Base-by-base conservation (phyloP, 2,329 filamentous ascomycete genomes). In the Exophiala sp. region DNA sequence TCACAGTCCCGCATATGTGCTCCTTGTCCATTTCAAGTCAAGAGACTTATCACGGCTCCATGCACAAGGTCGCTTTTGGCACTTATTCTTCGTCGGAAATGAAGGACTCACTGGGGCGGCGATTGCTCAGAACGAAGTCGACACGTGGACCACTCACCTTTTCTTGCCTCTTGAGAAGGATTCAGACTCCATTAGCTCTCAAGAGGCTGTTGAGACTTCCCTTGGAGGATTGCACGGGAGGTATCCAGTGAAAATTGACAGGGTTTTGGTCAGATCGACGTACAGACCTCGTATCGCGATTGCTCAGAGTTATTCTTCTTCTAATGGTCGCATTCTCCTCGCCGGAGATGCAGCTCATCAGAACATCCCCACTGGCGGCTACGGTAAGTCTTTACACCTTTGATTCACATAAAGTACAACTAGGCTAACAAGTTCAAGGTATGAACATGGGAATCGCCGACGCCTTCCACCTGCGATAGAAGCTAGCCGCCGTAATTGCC, bases 381-480 rank as follows among this genome's bases (percentile, higher is more conserved):
- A 68, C 40, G 69, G 68, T 2, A 63, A n/a, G n/a, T n/a, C n/a
- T n/a, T n/a, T n/a, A n/a, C n/a, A n/a, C n/a, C n/a, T n/a, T n/a
- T n/a, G n/a, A n/a, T n/a, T n/a, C n/a, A n/a, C n/a, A n/a, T n/a
- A n/a, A n/a, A n/a, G n/a, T n/a, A n/a, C n/a, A n/a, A n/a, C n/a
- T n/a, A n/a, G n/a, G n/a, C n/a, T n/a, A n/a, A n/a, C n/a, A n/a
- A n/a, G n/a, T n/a, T n/a, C n/a, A n/a, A n/a, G n/a, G n/a, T n/a
- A n/a, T 68, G 58, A 70, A 70, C 44, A 67, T 53, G 13, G 67
- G 63, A 0, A 52, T 70, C 1, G 61, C 58, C 5, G 68, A 71
- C 46, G 62, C 60, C 1, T 57, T 64, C 34, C 63, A 67, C 44
- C 50, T 71, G 1, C 62, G 60, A n/a, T 70, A 66, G 67, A 64